Conservation (phyloP, 2,329 filamentous ascomycete species). For the Aspergillus aculeatus region DNA sequence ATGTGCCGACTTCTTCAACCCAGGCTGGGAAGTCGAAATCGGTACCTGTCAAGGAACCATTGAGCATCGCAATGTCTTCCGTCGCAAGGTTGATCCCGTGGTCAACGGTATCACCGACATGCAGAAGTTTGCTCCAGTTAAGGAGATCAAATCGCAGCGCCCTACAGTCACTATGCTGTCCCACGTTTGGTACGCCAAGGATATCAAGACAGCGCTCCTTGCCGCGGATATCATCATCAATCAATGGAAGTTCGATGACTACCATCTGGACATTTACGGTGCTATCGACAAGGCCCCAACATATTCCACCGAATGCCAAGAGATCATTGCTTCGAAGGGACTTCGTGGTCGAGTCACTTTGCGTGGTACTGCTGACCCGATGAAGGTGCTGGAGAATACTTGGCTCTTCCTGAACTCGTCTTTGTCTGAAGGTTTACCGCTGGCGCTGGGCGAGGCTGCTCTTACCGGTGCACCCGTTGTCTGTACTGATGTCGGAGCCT, state of each 20-base stretch:
- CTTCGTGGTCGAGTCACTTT: constrained; percentile 53
- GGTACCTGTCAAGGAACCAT: constrained; percentile 58
- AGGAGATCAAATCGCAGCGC: constrained; percentile 57
- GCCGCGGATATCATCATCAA: constrained; percentile 66
- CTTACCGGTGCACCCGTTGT: constrained; percentile 47
- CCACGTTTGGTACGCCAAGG: constrained; percentile 55
- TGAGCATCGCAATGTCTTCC: constrained; percentile 57
- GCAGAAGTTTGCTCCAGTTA: constrained; percentile 61
- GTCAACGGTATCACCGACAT: constrained; percentile 66
- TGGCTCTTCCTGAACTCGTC: constrained; percentile 56
- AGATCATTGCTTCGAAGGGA: constrained; percentile 57
- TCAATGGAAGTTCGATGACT: constrained; percentile 64
- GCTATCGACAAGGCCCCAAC: constrained; percentile 62
- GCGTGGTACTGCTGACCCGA: constrained; percentile 57
- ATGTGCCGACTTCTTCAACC: constrained; percentile 62
- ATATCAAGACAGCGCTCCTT: constrained; percentile 64
- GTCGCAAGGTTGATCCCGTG: constrained; percentile 62
- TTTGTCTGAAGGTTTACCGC: constrained; percentile 46
- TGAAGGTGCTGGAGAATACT: constrained; percentile 55
- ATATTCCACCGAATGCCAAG: constrained; percentile 60
- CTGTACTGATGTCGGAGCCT: constrained; percentile 44
- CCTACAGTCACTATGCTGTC: constrained; percentile 67
- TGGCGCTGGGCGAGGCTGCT: constrained; percentile 49
- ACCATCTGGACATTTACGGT: constrained; percentile 62
- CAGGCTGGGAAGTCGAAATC: constrained; percentile 63